These are phyloP conservation scores for Aspergillus nanangensis DNA, from an alignment of 495 filamentous ascomycete species.

Conservation along the genomic window DNA sequence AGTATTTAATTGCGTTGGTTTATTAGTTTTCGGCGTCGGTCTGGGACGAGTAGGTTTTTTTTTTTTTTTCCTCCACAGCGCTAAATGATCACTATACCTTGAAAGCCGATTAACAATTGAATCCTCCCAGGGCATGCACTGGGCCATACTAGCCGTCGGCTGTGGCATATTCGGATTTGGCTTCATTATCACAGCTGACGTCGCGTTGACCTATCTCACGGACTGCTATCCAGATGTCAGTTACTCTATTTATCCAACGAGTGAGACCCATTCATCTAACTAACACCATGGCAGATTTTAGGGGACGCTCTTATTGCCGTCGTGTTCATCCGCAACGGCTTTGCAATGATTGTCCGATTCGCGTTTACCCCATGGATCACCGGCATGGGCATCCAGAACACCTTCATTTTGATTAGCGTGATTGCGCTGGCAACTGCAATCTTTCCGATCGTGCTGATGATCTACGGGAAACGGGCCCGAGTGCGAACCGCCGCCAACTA, in stretches of 20 bases:
- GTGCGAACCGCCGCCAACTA: slow-evolving; percentile 8
- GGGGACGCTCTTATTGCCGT: slow-evolving; percentile 14
- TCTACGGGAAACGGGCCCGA: slow-evolving; percentile 13
- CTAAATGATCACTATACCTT: too few relatives aligned
- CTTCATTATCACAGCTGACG: slow-evolving; percentile 15
- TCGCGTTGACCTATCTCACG: slow-evolving; percentile 24
- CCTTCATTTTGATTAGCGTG: slow-evolving; percentile 12
- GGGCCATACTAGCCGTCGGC: slow-evolving; percentile 25
- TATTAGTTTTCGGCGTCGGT: slow-evolving; percentile 32
- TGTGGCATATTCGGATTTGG: slow-evolving; percentile 24
- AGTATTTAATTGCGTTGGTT: slow-evolving; percentile 17
- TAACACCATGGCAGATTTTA: slow-evolving; percentile 5
- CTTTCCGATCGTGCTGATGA: slow-evolving; percentile 9
- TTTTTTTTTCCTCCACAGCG: too few relatives aligned
- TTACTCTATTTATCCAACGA: background rate
- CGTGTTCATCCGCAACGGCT: slow-evolving; percentile 15
- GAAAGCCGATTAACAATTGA: too few relatives aligned
- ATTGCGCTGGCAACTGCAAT: slow-evolving; percentile 8
- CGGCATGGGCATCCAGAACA: slow-evolving; percentile 17
- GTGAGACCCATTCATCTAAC: background rate
- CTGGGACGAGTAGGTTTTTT: slow-evolving; percentile 24
- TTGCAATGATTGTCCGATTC: slow-evolving; percentile 12
- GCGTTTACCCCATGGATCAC: slow-evolving; percentile 10
- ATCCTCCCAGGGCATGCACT: slow-evolving; percentile 23
- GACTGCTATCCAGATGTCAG: slow-evolving; percentile 26